Evolutionary conservation across 75 land plant genomes (phyloP).

Genomic region (Chamaecyparis obtusa): DNA sequence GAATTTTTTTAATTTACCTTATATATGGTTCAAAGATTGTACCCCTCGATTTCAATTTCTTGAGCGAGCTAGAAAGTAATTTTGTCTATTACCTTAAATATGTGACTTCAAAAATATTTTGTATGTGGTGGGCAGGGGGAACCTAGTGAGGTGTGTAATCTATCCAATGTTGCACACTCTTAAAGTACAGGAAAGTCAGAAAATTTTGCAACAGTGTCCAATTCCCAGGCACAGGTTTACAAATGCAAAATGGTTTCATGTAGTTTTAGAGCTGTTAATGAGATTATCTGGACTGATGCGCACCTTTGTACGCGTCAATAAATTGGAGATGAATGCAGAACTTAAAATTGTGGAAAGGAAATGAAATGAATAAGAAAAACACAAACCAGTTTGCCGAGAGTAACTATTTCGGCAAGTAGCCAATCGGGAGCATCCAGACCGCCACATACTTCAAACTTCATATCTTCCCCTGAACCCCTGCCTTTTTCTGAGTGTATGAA

Average conservation of each 20-base stretch:
- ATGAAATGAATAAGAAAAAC: background rate
- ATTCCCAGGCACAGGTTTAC: background rate
- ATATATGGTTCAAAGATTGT: background rate
- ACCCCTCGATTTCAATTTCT: background rate
- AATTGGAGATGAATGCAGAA: no score
- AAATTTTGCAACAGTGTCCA: background rate
- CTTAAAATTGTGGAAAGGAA: no score
- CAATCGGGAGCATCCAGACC: slow-evolving; percentile 45
- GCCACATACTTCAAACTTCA: slow-evolving; percentile 34
- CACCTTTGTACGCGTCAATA: background rate
- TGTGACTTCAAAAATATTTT: no score
- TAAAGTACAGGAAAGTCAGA: background rate
- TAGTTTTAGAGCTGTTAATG: no score
- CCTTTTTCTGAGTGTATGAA: no score
- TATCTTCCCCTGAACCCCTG: background rate
- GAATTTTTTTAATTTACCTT: background rate
- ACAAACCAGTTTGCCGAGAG: slow-evolving; percentile 24
- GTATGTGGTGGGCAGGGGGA: background rate
- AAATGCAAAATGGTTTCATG: background rate
- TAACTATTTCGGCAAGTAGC: slow-evolving; percentile 31
- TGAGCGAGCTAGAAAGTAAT: background rate
- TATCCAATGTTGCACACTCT: background rate
- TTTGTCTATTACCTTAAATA: background rate
- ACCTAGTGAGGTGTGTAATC: background rate
- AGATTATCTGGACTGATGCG: background rate